Evolutionary conservation across 805 yeast species (phyloP).

Genomic region (Pichia gijzeniarum): DNA sequence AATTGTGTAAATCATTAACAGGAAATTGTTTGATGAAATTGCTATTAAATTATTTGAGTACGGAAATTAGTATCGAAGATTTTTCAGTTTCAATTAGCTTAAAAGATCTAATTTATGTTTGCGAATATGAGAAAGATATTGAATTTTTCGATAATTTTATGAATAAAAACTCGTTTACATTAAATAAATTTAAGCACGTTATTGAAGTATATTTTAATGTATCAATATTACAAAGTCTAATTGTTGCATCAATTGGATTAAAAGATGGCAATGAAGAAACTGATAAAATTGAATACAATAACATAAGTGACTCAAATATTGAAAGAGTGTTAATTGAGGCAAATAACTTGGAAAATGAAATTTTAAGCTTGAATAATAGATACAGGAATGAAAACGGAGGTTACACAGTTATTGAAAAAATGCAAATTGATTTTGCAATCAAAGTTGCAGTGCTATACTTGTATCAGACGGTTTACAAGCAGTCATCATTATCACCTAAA

Average conservation of each 20-base stretch:
- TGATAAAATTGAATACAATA: conserved; percentile 4
- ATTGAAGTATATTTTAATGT: conserved; percentile 14
- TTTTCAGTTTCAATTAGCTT: conserved; percentile 5
- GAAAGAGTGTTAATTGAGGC: conserved; percentile 11
- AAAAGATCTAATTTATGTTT: conserved; percentile 9
- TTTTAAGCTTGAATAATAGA: background rate
- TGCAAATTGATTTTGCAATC: conserved; percentile 11
- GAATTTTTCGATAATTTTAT: conserved; percentile 16
- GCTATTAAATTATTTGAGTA: conserved; percentile 8
- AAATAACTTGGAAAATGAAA: conserved; percentile 5
- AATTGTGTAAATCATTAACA: conserved; percentile 12
- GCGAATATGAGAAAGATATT: conserved; percentile 5
- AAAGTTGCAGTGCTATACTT: conserved; percentile 14
- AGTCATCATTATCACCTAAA: conserved; percentile 14
- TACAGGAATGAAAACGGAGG: too few species aligned
- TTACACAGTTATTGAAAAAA: too few species aligned
- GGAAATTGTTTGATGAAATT: conserved; percentile 17
- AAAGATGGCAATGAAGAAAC: background rate
- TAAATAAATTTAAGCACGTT: conserved; percentile 7
- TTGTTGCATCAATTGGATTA: conserved; percentile 9
- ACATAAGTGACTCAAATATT: conserved; percentile 8
- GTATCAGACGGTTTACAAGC: conserved; percentile 14
- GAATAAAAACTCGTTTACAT: conserved; percentile 6
- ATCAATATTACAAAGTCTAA: conserved; percentile 9
- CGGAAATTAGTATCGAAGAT: conserved; percentile 7